Conservation (phyloP, 352 stramenopile genomes). For the Thalassiosira hispida region DNA sequence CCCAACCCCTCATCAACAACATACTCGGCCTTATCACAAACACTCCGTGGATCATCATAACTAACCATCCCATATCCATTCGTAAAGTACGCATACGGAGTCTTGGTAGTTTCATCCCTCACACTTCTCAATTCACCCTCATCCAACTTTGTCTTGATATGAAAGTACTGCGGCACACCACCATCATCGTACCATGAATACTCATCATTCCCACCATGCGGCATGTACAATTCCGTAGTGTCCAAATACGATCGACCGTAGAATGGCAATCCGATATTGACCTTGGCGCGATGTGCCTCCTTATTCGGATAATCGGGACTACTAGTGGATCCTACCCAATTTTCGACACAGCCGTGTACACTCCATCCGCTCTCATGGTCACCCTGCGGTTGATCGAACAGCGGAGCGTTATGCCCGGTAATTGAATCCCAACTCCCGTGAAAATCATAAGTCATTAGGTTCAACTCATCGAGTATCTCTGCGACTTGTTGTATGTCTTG, state of each 20-base stretch:
- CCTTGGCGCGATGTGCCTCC: slow-evolving; percentile 8
- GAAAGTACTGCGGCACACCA: slow-evolving; percentile 27
- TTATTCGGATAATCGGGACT: not conserved
- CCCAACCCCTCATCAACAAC: not conserved
- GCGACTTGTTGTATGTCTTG: slow-evolving; percentile 9
- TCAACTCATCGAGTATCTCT: slow-evolving; percentile 25
- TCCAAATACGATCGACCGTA: slow-evolving; percentile 14
- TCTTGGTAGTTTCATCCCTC: slow-evolving; percentile 31
- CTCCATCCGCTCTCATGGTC: not conserved
- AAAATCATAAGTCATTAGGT: slow-evolving; percentile 43
- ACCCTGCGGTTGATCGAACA: slow-evolving; percentile 31
- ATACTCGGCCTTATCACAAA: slow-evolving; percentile 38
- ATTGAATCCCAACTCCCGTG: slow-evolving; percentile 20
- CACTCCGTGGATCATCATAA: slow-evolving; percentile 24
- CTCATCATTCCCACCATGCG: slow-evolving; percentile 17
- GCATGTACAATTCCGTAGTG: slow-evolving; percentile 1
- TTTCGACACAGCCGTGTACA: slow-evolving; percentile 32
- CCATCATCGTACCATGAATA: slow-evolving; percentile 27
- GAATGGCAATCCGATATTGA: slow-evolving; percentile 34
- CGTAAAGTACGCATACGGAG: slow-evolving; percentile 32
- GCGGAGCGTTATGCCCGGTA: slow-evolving; percentile 31
- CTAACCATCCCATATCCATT: slow-evolving; percentile 21
- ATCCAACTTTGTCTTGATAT: slow-evolving; percentile 15
- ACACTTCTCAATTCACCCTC: slow-evolving; percentile 9
- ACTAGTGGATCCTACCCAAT: slow-evolving; percentile 23